Evolutionary conservation across 2,329 filamentous ascomycete genomes (phyloP).

Genomic region (Didymella pomorum): DNA sequence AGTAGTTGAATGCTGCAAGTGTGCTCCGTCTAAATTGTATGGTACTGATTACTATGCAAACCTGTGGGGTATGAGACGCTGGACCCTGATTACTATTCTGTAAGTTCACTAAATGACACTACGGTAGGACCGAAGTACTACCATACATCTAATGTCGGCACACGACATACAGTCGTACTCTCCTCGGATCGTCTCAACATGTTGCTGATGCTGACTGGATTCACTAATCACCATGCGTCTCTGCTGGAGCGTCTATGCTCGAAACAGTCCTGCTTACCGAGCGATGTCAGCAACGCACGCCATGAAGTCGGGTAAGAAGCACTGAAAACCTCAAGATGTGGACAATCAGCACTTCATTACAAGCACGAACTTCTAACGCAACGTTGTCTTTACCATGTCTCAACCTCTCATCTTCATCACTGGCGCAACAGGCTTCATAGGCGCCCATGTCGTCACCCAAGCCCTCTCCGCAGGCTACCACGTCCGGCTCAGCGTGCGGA

Average conservation of each 20-base stretch:
- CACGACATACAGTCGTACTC: not conserved
- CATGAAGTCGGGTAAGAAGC: not conserved
- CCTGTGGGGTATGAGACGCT: not conserved
- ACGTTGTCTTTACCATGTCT: slow-evolving; percentile 6
- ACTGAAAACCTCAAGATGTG: not conserved
- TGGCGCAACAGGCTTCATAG: slow-evolving; percentile 41
- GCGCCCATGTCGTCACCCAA: slow-evolving; percentile 33
- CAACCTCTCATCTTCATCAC: slow-evolving; percentile 39
- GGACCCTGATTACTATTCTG: slow-evolving; percentile 14
- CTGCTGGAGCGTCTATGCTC: too few relatives aligned
- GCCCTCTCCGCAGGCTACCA: slow-evolving; percentile 35
- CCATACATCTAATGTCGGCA: not conserved
- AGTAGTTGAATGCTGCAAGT: not conserved
- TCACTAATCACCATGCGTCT: not conserved
- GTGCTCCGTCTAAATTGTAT: not conserved
- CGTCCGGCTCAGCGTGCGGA: slow-evolving; percentile 38
- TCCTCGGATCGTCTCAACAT: not conserved
- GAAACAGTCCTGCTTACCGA: not conserved
- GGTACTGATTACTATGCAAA: slow-evolving; percentile 1
- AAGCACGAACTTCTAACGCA: not conserved
- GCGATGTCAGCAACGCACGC: not conserved
- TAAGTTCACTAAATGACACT: not conserved
- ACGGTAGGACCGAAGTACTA: not conserved
- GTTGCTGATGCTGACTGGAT: not conserved
- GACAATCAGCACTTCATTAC: not conserved